Evolutionary conservation across 768 basidiomycete genomes (phyloP), one percentile per base, ranked within the genome.

Genomic region (Fistulinella prunicolor): DNA sequence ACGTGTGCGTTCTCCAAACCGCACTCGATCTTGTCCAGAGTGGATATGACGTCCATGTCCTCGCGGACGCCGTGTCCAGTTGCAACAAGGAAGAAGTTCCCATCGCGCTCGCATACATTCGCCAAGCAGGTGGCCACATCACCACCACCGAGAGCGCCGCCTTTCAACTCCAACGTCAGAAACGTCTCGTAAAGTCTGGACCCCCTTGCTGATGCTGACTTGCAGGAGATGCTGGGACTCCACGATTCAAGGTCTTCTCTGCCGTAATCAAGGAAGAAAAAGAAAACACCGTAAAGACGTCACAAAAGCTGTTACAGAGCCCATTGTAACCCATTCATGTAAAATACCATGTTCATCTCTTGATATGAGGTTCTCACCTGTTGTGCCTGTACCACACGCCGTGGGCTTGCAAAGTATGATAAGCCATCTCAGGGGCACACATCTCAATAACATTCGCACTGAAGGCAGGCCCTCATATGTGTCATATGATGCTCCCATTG

Each of bases 1-100:
- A 95, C 58, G 82, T 96, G 51, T 96, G 94, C 60, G 81, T 95
- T 9, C 75, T 93, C 6, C 93, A 95, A 65, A 89, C 91, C 0
- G 76, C 85, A 0, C 70, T 94, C 16, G 83, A 86, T 50, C 75
- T 95, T 12, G 65, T 86, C 3, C 60, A 72, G 37, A 54, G 24
- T 1, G 73, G 72, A 0, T 77, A 74, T 37, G 63, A 74, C 49
- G 81, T 88, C 6, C 80, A 88, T 63, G 75, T 94, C 32, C 70
- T 92, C 20, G 89, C 87, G 2, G 93, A 96, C 59, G 91, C 84
- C 14, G 83, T 94, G 14, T 91, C 89, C 3, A 88, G 85, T 24
- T 84, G 80, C 55, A 90, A 93, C 68, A 73, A 75, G 39, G 85
- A 85, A 52, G 94, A 96, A 63, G 75, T 93, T 0, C 82, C 85